Conservation (phyloP, 1,284 basidiomycete genomes). For the Clitocybe nebularis region DNA sequence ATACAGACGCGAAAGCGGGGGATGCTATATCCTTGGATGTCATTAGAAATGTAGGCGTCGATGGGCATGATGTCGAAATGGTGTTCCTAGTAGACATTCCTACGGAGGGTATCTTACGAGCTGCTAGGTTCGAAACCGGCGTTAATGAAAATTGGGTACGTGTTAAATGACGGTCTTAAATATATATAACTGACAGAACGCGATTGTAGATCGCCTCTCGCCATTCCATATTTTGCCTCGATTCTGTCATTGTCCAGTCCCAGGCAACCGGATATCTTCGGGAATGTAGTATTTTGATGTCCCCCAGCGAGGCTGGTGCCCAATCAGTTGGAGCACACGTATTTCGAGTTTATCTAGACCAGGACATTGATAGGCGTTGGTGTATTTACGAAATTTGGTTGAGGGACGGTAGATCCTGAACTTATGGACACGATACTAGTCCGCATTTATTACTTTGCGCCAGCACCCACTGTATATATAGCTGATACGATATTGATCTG, state of each 20-base stretch:
- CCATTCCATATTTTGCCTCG: slow-evolving; percentile 1
- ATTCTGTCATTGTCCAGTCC: background rate
- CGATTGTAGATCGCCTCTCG: slow-evolving; percentile 1
- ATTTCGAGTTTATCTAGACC: slow-evolving; percentile 31
- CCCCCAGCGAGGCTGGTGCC: slow-evolving; percentile 6
- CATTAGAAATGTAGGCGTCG: slow-evolving; percentile 25
- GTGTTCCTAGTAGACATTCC: slow-evolving; percentile 40
- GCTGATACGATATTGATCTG: too few relatives aligned
- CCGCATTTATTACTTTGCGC: too few relatives aligned
- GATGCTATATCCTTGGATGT: slow-evolving; percentile 47
- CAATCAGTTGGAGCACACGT: slow-evolving; percentile 23
- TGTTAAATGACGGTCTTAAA: too few relatives aligned
- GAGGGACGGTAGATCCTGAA: slow-evolving; percentile 25
- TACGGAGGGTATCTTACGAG: slow-evolving; percentile 35
- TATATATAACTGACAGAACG: slow-evolving; percentile 1
- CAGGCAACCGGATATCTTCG: slow-evolving; percentile 1
- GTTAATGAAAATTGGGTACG: slow-evolving; percentile 43
- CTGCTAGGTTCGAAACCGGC: slow-evolving; percentile 36
- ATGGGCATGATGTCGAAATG: slow-evolving; percentile 30
- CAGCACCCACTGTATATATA: too few relatives aligned
- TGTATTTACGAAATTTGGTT: slow-evolving; percentile 45
- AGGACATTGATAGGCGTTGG: slow-evolving; percentile 35
- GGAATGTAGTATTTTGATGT: slow-evolving; percentile 10
- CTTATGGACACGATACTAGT: slow-evolving; percentile 4
- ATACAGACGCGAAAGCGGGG: slow-evolving; percentile 28